Percentiles rank a stretch among this genome's conserved stretches.
Evolutionary conservation across 108 stramenopile genomes (phyloP).

Genomic region (Cyclostephanos invisitatus): DNA sequence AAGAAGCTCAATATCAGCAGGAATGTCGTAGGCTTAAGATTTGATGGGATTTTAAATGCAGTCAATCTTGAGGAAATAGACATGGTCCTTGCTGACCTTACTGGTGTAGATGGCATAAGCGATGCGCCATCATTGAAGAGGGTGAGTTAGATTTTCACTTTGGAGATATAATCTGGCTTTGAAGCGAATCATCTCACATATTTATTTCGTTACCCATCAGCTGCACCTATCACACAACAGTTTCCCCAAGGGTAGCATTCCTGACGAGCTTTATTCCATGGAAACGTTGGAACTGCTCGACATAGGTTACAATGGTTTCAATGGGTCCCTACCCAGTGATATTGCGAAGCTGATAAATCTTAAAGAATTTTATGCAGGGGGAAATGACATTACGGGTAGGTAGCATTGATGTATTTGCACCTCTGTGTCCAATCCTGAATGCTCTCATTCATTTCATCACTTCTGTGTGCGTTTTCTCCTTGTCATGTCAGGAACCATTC

Average conservation of each 20-base stretch:
- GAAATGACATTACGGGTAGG: slow-evolving; percentile 47
- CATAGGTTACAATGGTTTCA: slow-evolving; percentile 59
- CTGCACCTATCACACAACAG: slow-evolving; percentile 61
- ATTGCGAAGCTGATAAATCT: slow-evolving; percentile 60
- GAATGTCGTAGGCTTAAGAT: slow-evolving; percentile 63
- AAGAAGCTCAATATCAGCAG: slow-evolving; percentile 61
- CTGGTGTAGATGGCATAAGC: slow-evolving; percentile 60
- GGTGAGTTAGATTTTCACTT: slow-evolving; percentile 19
- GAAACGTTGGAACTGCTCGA: slow-evolving; percentile 45
- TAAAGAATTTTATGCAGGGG: slow-evolving; percentile 48
- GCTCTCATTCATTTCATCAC: background rate
- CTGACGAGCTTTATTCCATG: slow-evolving; percentile 61
- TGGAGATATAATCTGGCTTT: background rate
- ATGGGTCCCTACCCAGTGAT: slow-evolving; percentile 52
- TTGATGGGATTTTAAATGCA: slow-evolving; percentile 61
- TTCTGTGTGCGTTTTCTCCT: background rate
- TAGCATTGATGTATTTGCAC: background rate
- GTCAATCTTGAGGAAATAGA: slow-evolving; percentile 60
- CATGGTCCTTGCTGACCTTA: slow-evolving; percentile 57
- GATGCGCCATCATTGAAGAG: slow-evolving; percentile 48
- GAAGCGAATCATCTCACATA: background rate
- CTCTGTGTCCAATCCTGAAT: background rate
- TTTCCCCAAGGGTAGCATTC: slow-evolving; percentile 56
- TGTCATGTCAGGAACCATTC: slow-evolving; percentile 56
- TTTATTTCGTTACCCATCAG: slow-evolving; percentile 19